Evolutionary conservation across 306 rosid genomes (phyloP), one percentile per base, ranked within the genome.

Genomic region (Malus fusca): DNA sequence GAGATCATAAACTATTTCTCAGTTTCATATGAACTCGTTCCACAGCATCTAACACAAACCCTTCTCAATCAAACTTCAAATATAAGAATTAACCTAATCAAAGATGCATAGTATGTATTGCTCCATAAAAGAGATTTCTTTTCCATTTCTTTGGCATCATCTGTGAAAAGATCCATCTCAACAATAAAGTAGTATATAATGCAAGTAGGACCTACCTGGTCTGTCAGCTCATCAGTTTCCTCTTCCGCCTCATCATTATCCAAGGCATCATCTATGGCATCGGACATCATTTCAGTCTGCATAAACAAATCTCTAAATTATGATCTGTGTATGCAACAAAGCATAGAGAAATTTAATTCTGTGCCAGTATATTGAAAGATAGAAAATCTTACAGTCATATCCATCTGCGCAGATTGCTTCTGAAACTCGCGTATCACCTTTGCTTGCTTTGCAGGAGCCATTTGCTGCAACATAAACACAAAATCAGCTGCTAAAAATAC

Each of bases 221-320:
- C 91, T 48, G 99, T 96, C 78, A 92, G 89, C 78, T 96, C 99
- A 1, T 96, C 99, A 2, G 96, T 85, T 84, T 96, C 99, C 78
- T 92, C 99, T 86, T 96, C 99, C 37, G 99, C 99, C 82, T 89
- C 98, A 66, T 96, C 98, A 82, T 83, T 42, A 82, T 96, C 99
- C 84, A 96, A 63, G 61, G 98, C 90, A 88, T 88, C 96, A 81
- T 96, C 99, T 83, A 96, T 90, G 78, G 97, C 66, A 37, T 96
- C 99, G 12, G 99, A 96, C 90, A 92, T 96, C 99, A 96, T 96
- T 87, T 96, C 99, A 74, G 93, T 90, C 99, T 96, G 92, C 96
- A 80, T 42, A 61, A 12, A 67, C 48, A n/a, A 64, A 67, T 37
- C 62, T 71, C 74, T 66, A 74, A 52, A 78, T 85, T 61, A 75